Evolutionary conservation across 768 basidiomycete species (phyloP), one percentile per base, ranked within the genome.

Genomic region (Exidia glandulosa): DNA sequence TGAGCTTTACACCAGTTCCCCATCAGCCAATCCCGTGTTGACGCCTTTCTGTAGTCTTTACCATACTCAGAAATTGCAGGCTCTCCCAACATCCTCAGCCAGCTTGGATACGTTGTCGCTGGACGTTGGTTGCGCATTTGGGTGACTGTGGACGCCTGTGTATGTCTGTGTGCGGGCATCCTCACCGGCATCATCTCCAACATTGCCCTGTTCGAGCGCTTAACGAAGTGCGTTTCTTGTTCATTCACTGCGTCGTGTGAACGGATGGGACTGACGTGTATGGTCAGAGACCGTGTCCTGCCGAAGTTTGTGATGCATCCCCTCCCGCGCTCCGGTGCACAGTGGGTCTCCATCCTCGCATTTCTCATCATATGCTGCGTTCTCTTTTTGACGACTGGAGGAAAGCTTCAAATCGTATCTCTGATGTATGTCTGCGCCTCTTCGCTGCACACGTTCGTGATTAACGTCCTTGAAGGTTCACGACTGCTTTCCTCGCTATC

Each of bases 151-250:
- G 87, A 90, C 63, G 85, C 86, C 2, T 76, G 84, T 48, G 68
- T 86, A n/a, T 87, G 88, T 14, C 76, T 90, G 2, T 85, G 82
- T 59, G 87, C 85, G 2, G 86, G 86, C 1, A 82, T 88, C 30
- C 74, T 89, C 7, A 84, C 86, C 41, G 87, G 87, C 77, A 64
- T 62, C 52, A 52, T n/a, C 16, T 56, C 27, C 45, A 16, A 47
- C 41, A 14, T 57, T 33, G 82, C 82, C 63, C 77, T 86, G 12
- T 65, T 86, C 47, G 77, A 79, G 52, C 77, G 84, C 66, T 73
- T 86, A 12, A 74, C 84, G 0, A 73, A 72, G 65, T 63, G n/a
- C n/a, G n/a, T n/a, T n/a, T n/a, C n/a, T n/a, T n/a, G n/a, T n/a
- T n/a, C n/a, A n/a, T n/a, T n/a, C n/a, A n/a, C n/a, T n/a, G n/a